Evolutionary conservation across 345 rosid species (phyloP).

Genomic region (Bruguiera sexangula): DNA sequence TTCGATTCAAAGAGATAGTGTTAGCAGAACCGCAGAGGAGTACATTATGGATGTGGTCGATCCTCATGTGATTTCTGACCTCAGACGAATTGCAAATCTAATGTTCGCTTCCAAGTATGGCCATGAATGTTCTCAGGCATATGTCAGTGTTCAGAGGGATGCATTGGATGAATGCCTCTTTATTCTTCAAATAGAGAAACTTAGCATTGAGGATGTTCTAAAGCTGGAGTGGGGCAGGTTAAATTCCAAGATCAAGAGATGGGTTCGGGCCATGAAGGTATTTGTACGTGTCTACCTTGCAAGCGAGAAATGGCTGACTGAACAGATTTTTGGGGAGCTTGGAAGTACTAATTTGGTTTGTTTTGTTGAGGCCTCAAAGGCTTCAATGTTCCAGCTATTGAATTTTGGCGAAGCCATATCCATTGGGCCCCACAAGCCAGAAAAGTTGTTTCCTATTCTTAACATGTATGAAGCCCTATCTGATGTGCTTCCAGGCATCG

Average conservation of each 20-base stretch:
- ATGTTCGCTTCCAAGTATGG: slow-evolving; percentile 64
- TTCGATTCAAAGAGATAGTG: slow-evolving; percentile 43
- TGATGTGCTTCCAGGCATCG: slow-evolving; percentile 60
- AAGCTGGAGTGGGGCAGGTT: slow-evolving; percentile 71
- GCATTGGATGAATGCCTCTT: slow-evolving; percentile 78
- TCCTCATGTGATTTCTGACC: slow-evolving; percentile 60
- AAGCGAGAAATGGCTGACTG: slow-evolving; percentile 64
- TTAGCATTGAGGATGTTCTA: slow-evolving; percentile 81
- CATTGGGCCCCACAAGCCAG: slow-evolving; percentile 72
- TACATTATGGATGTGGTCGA: slow-evolving; percentile 55
- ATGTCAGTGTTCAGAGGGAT: slow-evolving; percentile 56
- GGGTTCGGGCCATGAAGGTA: slow-evolving; percentile 65
- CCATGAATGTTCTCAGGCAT: slow-evolving; percentile 73
- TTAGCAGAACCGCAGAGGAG: slow-evolving; percentile 56
- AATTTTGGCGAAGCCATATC: slow-evolving; percentile 84
- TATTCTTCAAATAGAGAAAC: slow-evolving; percentile 71
- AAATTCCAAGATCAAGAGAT: slow-evolving; percentile 78
- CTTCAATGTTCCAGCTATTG: slow-evolving; percentile 66
- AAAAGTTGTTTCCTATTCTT: slow-evolving; percentile 63
- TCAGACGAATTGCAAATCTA: slow-evolving; percentile 57
- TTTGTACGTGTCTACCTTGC: slow-evolving; percentile 64
- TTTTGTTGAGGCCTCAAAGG: slow-evolving; percentile 71
- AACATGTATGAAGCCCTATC: slow-evolving; percentile 77
- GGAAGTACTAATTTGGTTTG: slow-evolving; percentile 39
- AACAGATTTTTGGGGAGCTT: slow-evolving; percentile 57